Conservation (phyloP, 2,329 filamentous ascomycete genomes). For the Botrytis squamosa region DNA sequence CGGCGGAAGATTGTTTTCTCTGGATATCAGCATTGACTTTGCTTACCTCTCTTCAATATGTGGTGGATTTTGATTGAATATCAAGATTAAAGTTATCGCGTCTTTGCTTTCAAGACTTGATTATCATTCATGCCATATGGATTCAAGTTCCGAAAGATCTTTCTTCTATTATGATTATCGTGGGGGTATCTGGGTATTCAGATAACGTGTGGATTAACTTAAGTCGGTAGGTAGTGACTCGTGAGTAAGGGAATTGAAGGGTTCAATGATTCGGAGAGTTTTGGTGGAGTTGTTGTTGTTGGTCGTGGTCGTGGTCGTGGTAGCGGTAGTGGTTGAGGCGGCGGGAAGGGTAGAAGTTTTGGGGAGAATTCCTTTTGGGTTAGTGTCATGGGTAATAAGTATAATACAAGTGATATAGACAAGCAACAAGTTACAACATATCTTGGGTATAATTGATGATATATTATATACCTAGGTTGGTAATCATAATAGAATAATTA, state of each 20-base stretch:
- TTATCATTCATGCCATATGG: background rate
- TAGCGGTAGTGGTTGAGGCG: background rate
- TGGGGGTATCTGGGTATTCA: background rate
- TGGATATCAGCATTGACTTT: background rate
- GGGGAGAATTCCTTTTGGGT: background rate
- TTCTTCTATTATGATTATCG: background rate
- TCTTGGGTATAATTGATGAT: no score
- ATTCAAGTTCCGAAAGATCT: background rate
- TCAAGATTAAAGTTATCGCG: background rate
- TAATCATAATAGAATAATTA: background rate
- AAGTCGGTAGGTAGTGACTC: background rate
- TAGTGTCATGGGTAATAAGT: background rate
- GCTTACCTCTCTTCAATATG: conserved; percentile 2
- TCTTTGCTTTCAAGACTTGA: background rate
- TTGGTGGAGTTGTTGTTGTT: background rate
- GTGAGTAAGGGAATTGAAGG: background rate
- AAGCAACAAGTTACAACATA: background rate
- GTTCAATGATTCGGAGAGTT: background rate
- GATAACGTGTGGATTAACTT: background rate
- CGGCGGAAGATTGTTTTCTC: background rate
- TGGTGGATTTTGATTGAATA: conserved; percentile 9
- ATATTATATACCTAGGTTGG: background rate
- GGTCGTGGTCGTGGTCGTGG: no score
- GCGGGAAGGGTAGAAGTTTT: background rate
- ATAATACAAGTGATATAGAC: background rate